A percentile compares a stretch with the other conserved stretches of the same genome.
Evolutionary conservation across 352 stramenopile species (phyloP).

Genomic region (Phytophthora macrochlamydospora): DNA sequence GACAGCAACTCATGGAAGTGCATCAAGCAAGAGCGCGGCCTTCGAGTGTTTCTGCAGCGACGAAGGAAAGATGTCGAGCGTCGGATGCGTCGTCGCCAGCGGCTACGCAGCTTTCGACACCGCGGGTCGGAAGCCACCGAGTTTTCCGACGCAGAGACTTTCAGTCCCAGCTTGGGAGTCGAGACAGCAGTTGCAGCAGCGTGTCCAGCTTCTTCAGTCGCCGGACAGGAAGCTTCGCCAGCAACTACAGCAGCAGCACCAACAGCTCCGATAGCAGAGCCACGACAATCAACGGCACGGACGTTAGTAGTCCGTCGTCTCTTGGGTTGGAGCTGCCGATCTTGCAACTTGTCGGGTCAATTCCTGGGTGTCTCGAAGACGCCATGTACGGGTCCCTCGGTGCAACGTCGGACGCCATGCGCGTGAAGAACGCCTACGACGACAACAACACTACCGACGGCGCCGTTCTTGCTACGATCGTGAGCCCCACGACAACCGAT

Average conservation of each 20-base stretch:
- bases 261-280: conserved; percentile 35
- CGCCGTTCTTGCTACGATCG: conserved; percentile 56
- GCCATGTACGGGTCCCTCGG: conserved; percentile 60
- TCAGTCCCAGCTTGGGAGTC: conserved; percentile 25
- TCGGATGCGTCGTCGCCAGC: conserved; percentile 34
- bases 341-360: conserved; percentile 48
- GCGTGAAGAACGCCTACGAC: conserved; percentile 55
- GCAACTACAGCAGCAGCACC: conserved; percentile 27
- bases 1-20: conserved; percentile 56
- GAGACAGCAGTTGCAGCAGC: conserved; percentile 33
- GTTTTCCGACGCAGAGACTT: conserved; percentile 25
- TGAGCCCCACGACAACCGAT: conserved; percentile 38
- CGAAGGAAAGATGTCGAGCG: conserved; percentile 40
- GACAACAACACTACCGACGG: conserved; percentile 47
- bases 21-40: conserved; percentile 50
- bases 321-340: conserved; percentile 36
- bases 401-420: conserved; percentile 47
- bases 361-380: conserved; percentile 61
- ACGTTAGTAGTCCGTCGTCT: conserved; percentile 13
- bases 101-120: conserved; percentile 26
- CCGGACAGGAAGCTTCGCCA: conserved; percentile 31
- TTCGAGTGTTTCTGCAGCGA: conserved; percentile 53
- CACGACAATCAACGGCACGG: conserved; percentile 15
- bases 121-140: conserved; percentile 23
- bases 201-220: conserved; percentile 32